Evolutionary conservation across 345 rosid genomes (phyloP), one percentile per base, ranked within the genome.

Genomic region (Orychophragmus violaceus): DNA sequence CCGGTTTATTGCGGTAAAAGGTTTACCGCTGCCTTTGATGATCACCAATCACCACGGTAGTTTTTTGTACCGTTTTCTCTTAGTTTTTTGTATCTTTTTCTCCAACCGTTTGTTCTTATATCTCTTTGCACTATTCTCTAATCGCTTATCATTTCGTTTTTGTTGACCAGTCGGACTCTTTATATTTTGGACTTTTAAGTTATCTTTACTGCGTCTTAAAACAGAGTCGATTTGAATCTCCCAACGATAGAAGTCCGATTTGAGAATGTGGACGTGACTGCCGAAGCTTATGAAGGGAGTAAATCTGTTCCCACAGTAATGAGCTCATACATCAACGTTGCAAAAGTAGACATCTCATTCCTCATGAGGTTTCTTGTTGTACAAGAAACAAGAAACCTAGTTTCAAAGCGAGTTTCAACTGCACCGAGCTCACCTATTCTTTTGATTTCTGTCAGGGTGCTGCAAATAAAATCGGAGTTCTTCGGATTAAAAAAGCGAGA

Each of bases 231-330:
- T 25, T 19, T 83, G 45, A 54, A 72, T 19, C 45, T 77, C 4
- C 84, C 87, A 33, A 69, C 82, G 3, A 48, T 81, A 18, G 83
- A 81, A 75, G 84, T 81, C 7, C 35, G 84, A 52, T 83, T 71
- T 49, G 80, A 81, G 67, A 21, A 77, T 70, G 14, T 79, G 14
- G 66, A 72, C 27, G 74, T 81, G 30, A 74, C 68, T 1, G 72
- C 69, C 5, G 75, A 76, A 72, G 72, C 75, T 11, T 69, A 61
- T 49, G 44, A 18, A 0, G 78, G 84, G 10, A 59, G 69, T 35
- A 72, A 77, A 39, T 66, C 75, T 37, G 56, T 80, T 57, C 84
- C 87, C 21, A 60, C 83, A 9, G 67, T 80, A 28, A 12, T 63
- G 4, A 77, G 66, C 56, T 81, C 77, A 62, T 56, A 14, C 64